Conservation (phyloP, 176 grass and related monocot species). For the Musa acuminata region DNA sequence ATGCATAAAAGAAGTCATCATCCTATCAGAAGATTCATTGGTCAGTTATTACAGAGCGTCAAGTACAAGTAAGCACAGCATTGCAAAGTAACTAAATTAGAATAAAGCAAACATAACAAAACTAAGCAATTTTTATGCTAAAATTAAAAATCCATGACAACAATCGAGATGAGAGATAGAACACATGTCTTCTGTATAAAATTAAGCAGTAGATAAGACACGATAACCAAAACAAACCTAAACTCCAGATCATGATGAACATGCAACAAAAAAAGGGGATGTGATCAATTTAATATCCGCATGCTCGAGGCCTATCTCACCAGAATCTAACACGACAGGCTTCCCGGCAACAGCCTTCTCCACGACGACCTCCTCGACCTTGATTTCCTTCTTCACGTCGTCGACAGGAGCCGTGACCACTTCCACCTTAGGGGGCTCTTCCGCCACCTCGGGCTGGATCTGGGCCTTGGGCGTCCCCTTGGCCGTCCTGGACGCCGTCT, state of each 20-base stretch:
- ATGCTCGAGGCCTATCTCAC: slow-evolving; percentile 9
- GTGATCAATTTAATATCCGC: slow-evolving; percentile 43
- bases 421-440: slow-evolving; percentile 10
- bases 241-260: neutral
- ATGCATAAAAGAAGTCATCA: too few species aligned
- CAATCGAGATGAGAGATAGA: too few species aligned
- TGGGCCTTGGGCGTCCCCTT: slow-evolving; percentile 20
- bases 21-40: too few species aligned
- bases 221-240: neutral
- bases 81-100: too few species aligned
- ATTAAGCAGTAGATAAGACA: neutral
- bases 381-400: slow-evolving; percentile 31
- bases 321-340: neutral
- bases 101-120: too few species aligned
- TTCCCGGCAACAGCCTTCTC: slow-evolving; percentile 33
- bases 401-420: slow-evolving; percentile 5
- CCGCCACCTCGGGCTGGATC: slow-evolving; percentile 20
- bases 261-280: neutral
- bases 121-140: too few species aligned
- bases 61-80: too few species aligned
- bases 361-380: slow-evolving; percentile 18
- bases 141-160: too few species aligned
- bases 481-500: slow-evolving; percentile 27
- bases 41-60: too few species aligned
- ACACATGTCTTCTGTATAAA: neutral